These are phyloP conservation scores for Psilocybe cyanescens DNA, from an alignment of 768 basidiomycete species.

Conservation along the genomic window DNA sequence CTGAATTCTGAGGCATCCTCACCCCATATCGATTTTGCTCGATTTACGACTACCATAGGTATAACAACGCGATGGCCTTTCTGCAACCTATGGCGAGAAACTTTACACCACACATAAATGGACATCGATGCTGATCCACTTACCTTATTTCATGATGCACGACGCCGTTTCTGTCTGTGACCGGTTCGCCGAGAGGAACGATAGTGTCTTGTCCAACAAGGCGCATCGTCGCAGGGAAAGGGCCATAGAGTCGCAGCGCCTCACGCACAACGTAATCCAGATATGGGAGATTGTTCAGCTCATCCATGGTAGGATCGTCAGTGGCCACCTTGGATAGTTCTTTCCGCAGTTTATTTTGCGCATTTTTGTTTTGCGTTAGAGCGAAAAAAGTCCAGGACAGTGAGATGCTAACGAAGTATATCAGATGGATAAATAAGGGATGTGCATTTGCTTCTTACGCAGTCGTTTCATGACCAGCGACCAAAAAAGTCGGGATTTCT, in stretches of 20 bases:
- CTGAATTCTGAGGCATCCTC: slow-evolving; percentile 62
- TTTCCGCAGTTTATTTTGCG: slow-evolving; percentile 58
- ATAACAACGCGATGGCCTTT: slow-evolving; percentile 49
- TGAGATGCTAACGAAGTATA: slow-evolving; percentile 33
- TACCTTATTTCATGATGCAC: slow-evolving; percentile 42
- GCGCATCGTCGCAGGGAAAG: slow-evolving; percentile 47
- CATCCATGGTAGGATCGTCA: slow-evolving; percentile 68
- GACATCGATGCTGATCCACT: slow-evolving; percentile 3
- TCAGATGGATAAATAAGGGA: background rate
- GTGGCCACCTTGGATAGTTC: slow-evolving; percentile 56
- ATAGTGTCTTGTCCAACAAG: slow-evolving; percentile 53
- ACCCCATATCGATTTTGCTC: slow-evolving; percentile 59
- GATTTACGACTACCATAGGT: slow-evolving; percentile 56
- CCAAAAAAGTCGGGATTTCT: slow-evolving; percentile 60
- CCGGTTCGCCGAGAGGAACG: slow-evolving; percentile 51
- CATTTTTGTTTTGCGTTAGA: slow-evolving; percentile 46
- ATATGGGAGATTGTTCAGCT: slow-evolving; percentile 64
- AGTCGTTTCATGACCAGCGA: slow-evolving; percentile 59
- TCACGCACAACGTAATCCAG: slow-evolving; percentile 68
- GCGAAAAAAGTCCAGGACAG: slow-evolving; percentile 63
- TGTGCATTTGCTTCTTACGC: slow-evolving; percentile 28
- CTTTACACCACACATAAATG: no score
- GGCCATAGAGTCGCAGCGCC: slow-evolving; percentile 56
- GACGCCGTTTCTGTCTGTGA: slow-evolving; percentile 46
- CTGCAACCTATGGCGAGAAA: slow-evolving; percentile 27